phyloP scores from a whole-genome alignment of 2,329 filamentous ascomycete genomes.

The Coniochaeta sp. region DNA sequence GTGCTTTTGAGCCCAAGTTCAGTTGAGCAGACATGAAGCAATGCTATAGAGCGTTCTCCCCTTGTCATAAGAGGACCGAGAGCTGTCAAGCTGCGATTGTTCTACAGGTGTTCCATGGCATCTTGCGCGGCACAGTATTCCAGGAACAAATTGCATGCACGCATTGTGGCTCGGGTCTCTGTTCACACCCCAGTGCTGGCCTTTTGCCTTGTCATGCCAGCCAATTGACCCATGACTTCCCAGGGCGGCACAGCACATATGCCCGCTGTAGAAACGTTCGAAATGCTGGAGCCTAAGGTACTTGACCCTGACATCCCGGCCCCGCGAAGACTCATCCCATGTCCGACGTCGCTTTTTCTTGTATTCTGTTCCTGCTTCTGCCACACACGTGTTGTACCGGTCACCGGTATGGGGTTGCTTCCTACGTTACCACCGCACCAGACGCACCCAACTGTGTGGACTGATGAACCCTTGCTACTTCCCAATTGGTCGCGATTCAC shows the following conservation, averaged over 20 bases:
- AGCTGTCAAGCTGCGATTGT: not conserved
- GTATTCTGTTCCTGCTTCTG: not conserved
- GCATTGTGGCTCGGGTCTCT: not conserved
- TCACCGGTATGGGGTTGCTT: not conserved
- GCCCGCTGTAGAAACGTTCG: not conserved
- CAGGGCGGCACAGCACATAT: not conserved
- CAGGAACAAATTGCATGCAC: not conserved
- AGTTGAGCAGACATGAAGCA: not conserved
- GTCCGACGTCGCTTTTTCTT: not conserved
- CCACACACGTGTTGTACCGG: not conserved
- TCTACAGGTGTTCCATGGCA: not conserved
- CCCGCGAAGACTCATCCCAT: not conserved
- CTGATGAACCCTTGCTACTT: not conserved
- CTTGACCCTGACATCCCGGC: not conserved
- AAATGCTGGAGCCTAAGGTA: constrained; percentile 1
- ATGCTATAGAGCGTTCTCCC: not conserved
- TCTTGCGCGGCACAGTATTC: not conserved
- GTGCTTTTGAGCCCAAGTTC: not conserved
- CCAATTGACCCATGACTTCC: not conserved
- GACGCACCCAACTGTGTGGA: not conserved
- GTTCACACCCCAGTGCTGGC: not conserved
- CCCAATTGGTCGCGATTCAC: not conserved
- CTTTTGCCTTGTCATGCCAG: not conserved
- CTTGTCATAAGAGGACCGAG: not conserved
- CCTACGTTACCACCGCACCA: not conserved